These are phyloP conservation scores for Alternaria alternata DNA, from an alignment of 2,329 filamentous ascomycete species.

Conservation along the genomic window DNA sequence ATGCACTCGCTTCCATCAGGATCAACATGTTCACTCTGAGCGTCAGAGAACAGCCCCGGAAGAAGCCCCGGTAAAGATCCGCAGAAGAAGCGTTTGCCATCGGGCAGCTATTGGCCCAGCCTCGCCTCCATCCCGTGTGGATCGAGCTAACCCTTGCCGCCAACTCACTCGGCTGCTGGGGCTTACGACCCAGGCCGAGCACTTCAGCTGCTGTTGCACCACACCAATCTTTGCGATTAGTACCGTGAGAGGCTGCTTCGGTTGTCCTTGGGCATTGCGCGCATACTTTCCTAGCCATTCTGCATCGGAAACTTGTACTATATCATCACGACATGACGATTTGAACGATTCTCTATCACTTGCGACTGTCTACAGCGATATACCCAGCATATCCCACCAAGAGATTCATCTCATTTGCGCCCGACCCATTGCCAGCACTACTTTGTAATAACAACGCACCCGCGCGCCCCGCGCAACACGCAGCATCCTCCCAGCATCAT, in stretches of 20 bases:
- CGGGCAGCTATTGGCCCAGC: constrained; percentile 16
- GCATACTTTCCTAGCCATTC: constrained; percentile 19
- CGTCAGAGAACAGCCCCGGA: constrained; percentile 6
- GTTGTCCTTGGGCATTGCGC: constrained; percentile 29
- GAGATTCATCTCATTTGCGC: constrained; percentile 28
- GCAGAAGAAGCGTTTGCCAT: constrained; percentile 19
- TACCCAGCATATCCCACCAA: constrained; percentile 33
- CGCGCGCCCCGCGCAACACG: constrained; percentile 16
- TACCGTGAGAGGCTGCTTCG: constrained; percentile 26
- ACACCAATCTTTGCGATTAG: constrained; percentile 27
- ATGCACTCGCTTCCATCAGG: background rate
- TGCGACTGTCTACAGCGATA: constrained; percentile 32
- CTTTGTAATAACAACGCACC: constrained; percentile 27
- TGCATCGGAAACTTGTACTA: constrained; percentile 24
- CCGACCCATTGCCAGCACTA: constrained; percentile 24
- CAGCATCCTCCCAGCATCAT: constrained; percentile 35
- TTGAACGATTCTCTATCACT: constrained; percentile 28
- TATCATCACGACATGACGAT: constrained; percentile 27
- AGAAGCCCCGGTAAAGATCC: constrained; percentile 13
- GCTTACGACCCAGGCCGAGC: constrained; percentile 15
- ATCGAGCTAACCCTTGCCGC: constrained; percentile 17
- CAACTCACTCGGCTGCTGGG: constrained; percentile 18
- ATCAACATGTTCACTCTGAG: background rate
- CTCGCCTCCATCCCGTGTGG: constrained; percentile 15
- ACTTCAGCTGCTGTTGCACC: constrained; percentile 35